Percentiles rank a stretch among this genome's conserved stretches.
Evolutionary conservation across 768 basidiomycete genomes (phyloP).

Genomic region (Phylloporus arenicola): DNA sequence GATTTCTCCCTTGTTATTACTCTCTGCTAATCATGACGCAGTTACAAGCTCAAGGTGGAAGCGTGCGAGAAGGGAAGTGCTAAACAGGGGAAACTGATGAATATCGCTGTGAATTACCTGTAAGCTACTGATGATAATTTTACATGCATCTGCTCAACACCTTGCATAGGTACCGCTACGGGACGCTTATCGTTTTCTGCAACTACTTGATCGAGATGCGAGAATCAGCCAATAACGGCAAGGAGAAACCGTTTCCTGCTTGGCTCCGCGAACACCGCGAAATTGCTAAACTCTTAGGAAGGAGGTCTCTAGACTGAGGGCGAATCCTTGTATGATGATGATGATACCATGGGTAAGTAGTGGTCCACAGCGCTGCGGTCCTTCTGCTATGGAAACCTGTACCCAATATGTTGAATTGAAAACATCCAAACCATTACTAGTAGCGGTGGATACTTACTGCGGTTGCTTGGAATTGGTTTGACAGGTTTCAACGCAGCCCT

Average conservation of each 20-base stretch:
- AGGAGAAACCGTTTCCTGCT: constrained; percentile 58
- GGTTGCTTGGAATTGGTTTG: not conserved
- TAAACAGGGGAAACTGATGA: constrained; percentile 72
- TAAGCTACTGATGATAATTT: constrained; percentile 32
- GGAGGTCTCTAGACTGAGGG: constrained; percentile 61
- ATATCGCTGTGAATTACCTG: constrained; percentile 85
- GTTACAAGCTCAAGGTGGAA: constrained; percentile 88
- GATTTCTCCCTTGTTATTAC: constrained; percentile 4
- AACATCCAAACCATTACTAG: not conserved
- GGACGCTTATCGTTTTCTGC: constrained; percentile 87
- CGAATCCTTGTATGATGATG: not conserved
- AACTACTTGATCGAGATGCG: constrained; percentile 83
- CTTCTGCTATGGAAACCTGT: constrained; percentile 3
- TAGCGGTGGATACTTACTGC: not conserved
- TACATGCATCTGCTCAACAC: constrained; percentile 5
- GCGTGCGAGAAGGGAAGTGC: constrained; percentile 71
- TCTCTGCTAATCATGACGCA: constrained; percentile 28
- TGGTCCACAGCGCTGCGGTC: not conserved
- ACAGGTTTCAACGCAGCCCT: not conserved
- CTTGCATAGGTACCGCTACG: constrained; percentile 69
- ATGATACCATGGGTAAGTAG: not conserved
- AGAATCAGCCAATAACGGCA: constrained; percentile 35
- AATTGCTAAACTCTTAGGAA: constrained; percentile 66
- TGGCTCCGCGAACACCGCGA: constrained; percentile 85
- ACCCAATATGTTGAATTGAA: not conserved